A percentile compares a stretch with the other conserved stretches of the same genome.
These are phyloP conservation scores for Bromus sterilis DNA, from an alignment of 176 grass and related monocot species.

Conservation along the genomic window DNA sequence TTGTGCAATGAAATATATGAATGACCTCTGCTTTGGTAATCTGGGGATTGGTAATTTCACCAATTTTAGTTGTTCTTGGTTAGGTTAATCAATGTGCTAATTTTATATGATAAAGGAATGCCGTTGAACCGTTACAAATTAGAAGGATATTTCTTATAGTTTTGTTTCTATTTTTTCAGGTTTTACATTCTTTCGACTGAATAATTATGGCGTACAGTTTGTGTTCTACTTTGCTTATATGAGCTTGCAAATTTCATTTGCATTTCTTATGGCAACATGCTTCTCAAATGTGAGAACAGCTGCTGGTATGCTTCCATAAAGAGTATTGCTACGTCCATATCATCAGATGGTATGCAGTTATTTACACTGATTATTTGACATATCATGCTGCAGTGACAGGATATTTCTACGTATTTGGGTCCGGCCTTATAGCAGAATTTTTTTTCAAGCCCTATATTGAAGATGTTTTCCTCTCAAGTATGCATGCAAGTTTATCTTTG, in stretches of 20 bases:
- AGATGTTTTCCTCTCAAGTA: constrained; percentile 68
- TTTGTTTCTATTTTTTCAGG: constrained; percentile 36
- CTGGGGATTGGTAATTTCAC: background rate
- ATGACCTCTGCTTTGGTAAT: background rate
- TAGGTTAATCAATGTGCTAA: background rate
- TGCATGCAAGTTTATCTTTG: constrained; percentile 16
- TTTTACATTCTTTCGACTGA: constrained; percentile 61
- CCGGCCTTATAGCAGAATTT: constrained; percentile 46
- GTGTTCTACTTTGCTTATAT: constrained; percentile 68
- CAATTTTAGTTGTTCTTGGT: background rate
- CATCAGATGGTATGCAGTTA: background rate
- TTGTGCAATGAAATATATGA: background rate
- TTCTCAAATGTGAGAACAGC: constrained; percentile 73
- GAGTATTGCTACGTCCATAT: background rate
- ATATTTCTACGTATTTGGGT: constrained; percentile 74
- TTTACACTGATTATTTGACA: constrained; percentile 10
- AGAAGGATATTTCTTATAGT: background rate
- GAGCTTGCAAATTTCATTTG: constrained; percentile 80
- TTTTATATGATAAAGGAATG: background rate
- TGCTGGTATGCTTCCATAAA: constrained; percentile 39
- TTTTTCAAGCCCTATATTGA: constrained; percentile 55
- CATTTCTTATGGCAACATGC: constrained; percentile 52
- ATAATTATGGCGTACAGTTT: constrained; percentile 56
- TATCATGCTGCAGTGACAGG: constrained; percentile 56
- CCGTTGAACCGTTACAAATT: background rate